Evolutionary conservation across 2,329 filamentous ascomycete species (phyloP).

Genomic region (Ceratocystis cacaofunesta): DNA sequence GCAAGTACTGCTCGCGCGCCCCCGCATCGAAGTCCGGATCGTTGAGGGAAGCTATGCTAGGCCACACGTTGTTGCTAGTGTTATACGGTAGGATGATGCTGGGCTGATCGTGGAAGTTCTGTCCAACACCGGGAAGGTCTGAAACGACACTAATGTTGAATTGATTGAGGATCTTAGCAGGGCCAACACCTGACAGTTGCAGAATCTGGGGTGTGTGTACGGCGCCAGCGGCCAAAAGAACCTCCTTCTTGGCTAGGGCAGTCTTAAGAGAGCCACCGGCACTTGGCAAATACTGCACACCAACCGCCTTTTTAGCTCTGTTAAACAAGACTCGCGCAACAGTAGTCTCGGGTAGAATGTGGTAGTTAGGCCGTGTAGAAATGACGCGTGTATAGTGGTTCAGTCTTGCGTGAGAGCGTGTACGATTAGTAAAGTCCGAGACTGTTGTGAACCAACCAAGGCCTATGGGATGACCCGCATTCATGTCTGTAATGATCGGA

Average conservation of each 20-base stretch:
- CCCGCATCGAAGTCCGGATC: conserved; percentile 24
- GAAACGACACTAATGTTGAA: conserved; percentile 29
- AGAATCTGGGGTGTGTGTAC: conserved; percentile 32
- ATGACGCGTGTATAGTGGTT: conserved; percentile 23
- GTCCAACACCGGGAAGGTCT: conserved; percentile 35
- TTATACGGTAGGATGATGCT: conserved; percentile 21
- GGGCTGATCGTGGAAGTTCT: conserved; percentile 31
- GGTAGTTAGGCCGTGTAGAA: conserved; percentile 38
- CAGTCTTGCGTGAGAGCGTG: conserved; percentile 21
- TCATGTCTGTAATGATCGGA: conserved; percentile 32
- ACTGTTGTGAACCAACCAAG: conserved; percentile 23
- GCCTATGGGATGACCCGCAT: conserved; percentile 20
- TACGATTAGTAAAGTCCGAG: conserved; percentile 23
- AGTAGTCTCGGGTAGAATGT: conserved; percentile 42
- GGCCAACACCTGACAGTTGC: conserved; percentile 36
- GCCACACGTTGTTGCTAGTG: conserved; percentile 21
- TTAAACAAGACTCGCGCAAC: conserved; percentile 40
- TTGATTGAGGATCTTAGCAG: conserved; percentile 24
- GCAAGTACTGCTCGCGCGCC: conserved; percentile 23
- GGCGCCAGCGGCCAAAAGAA: conserved; percentile 29
- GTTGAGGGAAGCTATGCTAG: conserved; percentile 19
- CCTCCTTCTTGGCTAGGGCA: conserved; percentile 24
- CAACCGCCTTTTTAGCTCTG: conserved; percentile 37
- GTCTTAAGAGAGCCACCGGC: conserved; percentile 9
- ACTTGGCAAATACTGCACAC: conserved; percentile 42